phyloP scores from a whole-genome alignment of 345 rosid genomes.

The Abelmoschus esculentus region DNA sequence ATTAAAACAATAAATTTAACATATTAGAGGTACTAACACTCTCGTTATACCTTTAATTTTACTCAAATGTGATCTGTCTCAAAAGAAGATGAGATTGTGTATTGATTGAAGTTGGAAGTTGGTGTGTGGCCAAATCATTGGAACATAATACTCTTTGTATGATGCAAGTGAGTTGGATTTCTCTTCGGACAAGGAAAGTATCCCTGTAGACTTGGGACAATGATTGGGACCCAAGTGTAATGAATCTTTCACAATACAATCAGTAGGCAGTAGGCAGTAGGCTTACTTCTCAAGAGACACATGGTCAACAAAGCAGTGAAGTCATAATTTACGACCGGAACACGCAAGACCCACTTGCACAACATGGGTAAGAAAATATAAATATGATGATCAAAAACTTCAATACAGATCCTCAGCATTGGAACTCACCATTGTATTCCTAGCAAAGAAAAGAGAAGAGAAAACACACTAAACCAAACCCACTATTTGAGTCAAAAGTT shows the following conservation, averaged over 20 bases:
- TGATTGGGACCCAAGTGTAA: background rate
- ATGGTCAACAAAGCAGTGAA: background rate
- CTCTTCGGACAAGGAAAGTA: background rate
- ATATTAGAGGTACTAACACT: no score
- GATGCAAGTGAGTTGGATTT: background rate
- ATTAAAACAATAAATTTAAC: no score
- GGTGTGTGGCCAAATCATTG: background rate
- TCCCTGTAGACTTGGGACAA: background rate
- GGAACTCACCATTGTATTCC: constrained; percentile 4
- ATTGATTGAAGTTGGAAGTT: background rate
- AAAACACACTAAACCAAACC: background rate
- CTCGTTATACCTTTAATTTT: background rate
- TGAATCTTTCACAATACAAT: background rate
- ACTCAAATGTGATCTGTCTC: background rate
- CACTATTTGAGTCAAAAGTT: constrained; percentile 38
- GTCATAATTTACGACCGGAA: background rate
- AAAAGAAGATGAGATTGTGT: background rate
- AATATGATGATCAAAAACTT: no score
- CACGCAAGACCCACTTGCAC: background rate
- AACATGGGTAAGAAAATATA: no score
- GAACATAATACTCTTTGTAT: background rate
- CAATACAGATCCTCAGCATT: no score
- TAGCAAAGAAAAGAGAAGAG: background rate
- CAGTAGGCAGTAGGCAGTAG: background rate
- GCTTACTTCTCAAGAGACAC: background rate